These are phyloP conservation scores for Salix koriyanagi DNA, from an alignment of 345 rosid genomes.

Conservation along the genomic window DNA sequence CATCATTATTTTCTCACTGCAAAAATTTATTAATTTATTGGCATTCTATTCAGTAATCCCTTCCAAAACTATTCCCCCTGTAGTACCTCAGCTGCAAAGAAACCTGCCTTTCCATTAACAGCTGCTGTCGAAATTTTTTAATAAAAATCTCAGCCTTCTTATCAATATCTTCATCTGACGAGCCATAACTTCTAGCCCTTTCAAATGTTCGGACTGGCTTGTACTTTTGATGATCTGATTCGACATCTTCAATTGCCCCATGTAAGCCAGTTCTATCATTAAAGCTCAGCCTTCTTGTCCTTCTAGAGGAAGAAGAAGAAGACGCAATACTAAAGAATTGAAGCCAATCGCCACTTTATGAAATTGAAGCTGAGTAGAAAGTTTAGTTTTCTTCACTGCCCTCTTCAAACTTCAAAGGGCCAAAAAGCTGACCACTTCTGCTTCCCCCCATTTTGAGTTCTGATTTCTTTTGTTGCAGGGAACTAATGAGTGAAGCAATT, in stretches of 20 bases:
- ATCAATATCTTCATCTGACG: constrained; percentile 36
- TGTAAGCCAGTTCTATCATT: constrained; percentile 26
- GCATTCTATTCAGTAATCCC: not conserved
- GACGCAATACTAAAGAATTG: not conserved
- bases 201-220: not conserved
- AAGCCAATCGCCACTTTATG: constrained; percentile 22
- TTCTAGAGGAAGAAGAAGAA: not conserved
- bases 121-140: constrained; percentile 38
- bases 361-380: constrained; percentile 6
- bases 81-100: constrained; percentile 35
- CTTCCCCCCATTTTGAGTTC: constrained; percentile 3
- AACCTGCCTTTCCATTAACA: constrained; percentile 36
- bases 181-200: constrained; percentile 4
- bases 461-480: not conserved
- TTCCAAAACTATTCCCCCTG: constrained; percentile 16
- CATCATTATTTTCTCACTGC: not conserved
- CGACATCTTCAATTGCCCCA: constrained; percentile 11
- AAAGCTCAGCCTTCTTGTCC: constrained; percentile 18
- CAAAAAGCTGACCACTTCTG: constrained; percentile 12
- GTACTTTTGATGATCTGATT: not conserved
- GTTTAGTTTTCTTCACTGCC: constrained; percentile 24
- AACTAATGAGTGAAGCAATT: not conserved
- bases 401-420: constrained; percentile 15
- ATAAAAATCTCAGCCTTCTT: constrained; percentile 40
- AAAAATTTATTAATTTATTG: not conserved